These are phyloP conservation scores for Neurospora sublineolata DNA, from an alignment of 495 filamentous ascomycete species.

Conservation along the genomic window DNA sequence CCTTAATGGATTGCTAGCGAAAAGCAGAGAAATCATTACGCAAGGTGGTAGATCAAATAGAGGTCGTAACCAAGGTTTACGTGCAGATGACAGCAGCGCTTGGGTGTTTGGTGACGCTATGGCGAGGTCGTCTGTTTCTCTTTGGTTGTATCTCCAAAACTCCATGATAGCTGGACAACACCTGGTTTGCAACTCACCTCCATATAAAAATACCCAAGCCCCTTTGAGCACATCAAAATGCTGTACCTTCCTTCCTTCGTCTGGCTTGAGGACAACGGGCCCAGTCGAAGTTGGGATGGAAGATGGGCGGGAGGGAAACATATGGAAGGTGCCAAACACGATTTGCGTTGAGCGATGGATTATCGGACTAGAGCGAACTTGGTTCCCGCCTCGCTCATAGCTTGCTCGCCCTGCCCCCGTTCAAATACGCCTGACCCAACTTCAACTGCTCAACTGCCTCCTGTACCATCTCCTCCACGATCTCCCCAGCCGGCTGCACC, in stretches of 20 bases:
- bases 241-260: neutral
- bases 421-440: slow-evolving; percentile 39
- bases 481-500: slow-evolving; percentile 67
- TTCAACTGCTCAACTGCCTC: slow-evolving; percentile 63
- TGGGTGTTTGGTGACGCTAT: neutral
- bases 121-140: neutral
- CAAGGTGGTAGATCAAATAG: neutral
- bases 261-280: neutral
- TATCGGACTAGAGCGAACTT: neutral
- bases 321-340: neutral
- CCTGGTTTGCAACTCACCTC: neutral
- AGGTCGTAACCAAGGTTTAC: neutral
- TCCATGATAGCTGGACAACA: neutral
- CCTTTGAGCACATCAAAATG: neutral
- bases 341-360: neutral
- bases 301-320: neutral
- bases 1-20: neutral
- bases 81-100: too few species aligned
- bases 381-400: slow-evolving; percentile 16
- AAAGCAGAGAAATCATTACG: neutral
- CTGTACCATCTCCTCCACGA: slow-evolving; percentile 77
- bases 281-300: neutral
- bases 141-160: neutral
- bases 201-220: neutral
- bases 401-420: slow-evolving; percentile 22